Conservation (phyloP, 2,329 filamentous ascomycete species). For the Exophiala sp. region DNA sequence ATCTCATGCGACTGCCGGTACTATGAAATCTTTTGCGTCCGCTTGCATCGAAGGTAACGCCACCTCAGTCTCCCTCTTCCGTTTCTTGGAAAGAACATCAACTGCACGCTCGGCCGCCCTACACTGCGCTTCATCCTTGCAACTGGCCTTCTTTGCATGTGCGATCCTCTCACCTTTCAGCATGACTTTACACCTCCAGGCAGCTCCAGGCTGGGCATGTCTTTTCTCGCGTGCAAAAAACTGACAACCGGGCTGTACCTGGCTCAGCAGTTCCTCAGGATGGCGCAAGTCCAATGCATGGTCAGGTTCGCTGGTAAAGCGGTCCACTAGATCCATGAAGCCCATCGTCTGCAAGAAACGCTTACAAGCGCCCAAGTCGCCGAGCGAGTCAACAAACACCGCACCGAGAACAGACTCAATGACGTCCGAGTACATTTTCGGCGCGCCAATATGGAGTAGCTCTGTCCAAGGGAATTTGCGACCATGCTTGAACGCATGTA, state of each 20-base stretch:
- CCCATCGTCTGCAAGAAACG: conserved; percentile 58
- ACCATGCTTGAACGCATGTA: conserved; percentile 46
- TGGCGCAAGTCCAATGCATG: conserved; percentile 12
- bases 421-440: conserved; percentile 78
- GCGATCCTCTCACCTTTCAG: conserved; percentile 10
- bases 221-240: conserved; percentile 3
- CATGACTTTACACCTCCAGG: conserved; percentile 18
- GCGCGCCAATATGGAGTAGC: conserved; percentile 58
- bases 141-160: conserved; percentile 8
- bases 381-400: conserved; percentile 70
- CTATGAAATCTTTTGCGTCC: too few species aligned
- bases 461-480: conserved; percentile 68
- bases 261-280: conserved; percentile 7
- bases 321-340: conserved; percentile 38
- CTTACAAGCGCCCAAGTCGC: conserved; percentile 55
- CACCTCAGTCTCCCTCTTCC: too few species aligned
- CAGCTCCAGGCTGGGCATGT: neutral
- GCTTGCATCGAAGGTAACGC: too few species aligned
- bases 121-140: conserved; percentile 20
- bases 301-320: conserved; percentile 21
- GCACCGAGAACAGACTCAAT: conserved; percentile 76
- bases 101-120: conserved; percentile 19
- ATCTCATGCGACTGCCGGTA: too few species aligned
- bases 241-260: neutral
- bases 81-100: neutral